Evolutionary conservation across 106 monocot genomes (phyloP), one percentile per base, ranked within the genome.

Genomic region (Apostasia ramifera): DNA sequence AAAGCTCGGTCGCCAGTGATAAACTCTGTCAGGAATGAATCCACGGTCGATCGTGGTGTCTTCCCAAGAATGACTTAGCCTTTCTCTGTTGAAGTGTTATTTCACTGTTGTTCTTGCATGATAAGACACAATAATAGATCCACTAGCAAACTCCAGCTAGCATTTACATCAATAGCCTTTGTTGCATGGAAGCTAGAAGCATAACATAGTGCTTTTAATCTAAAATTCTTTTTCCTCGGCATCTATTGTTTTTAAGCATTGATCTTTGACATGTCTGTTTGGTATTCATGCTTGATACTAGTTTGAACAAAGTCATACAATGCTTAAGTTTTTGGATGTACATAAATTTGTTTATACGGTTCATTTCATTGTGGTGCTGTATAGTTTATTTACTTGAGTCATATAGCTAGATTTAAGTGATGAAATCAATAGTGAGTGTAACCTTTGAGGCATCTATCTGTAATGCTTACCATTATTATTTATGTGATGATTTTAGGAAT

Each of bases 401-500:
- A 52, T 6, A 4, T 52, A 10, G 52, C 15, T 64, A 64, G 14
- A 46, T 64, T 46, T 15, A 11, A 41, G 26, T 61, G 15, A 39
- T 67, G 47, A 45, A 12, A 26, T 37, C 15, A 56, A 55, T 57
- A n/a, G 1, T 7, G 38, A 68, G 8, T 42, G 40, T 42, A 13
- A 43, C 57, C 47, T 10, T 41, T 57, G 55, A 59, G 41, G 40
- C 15, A 26, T 2, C 41, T 43, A 55, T 43, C 61, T 15, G 53
- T 66, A 57, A 63, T 62, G 10, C 45, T 69, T 43, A 63, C 53
- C 71, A 51, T 66, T 55, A 38, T 64, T 8, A 6, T 73, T 26
- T 10, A 51, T 71, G 70, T 70, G 5, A 14, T 64, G 59, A 64
- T 60, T 85, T 38, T 77, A 87, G 91, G 73, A 67, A 49, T 41